Conservation (phyloP, 2,329 filamentous ascomycete species). For the Phaeosphaeria sp. region DNA sequence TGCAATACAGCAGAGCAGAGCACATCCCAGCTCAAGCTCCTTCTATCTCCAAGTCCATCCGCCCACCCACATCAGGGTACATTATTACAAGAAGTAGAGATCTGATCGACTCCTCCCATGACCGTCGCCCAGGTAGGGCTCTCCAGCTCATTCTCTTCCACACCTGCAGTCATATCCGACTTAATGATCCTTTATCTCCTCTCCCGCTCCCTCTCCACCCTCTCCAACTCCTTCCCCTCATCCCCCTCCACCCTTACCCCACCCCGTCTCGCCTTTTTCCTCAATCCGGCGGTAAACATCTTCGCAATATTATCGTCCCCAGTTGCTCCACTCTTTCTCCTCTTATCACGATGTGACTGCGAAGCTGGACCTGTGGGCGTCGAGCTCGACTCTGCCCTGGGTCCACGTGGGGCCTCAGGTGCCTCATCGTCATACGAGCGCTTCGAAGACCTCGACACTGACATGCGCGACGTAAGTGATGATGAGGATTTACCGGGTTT, state of each 20-base stretch:
- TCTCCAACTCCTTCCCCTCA: constrained; percentile 40
- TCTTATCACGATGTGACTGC: constrained; percentile 36
- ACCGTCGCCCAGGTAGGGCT: background rate
- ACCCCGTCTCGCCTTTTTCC: constrained; percentile 43
- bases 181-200: constrained; percentile 14
- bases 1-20: background rate
- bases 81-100: constrained; percentile 22
- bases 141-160: background rate
- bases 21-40: background rate
- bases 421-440: constrained; percentile 34
- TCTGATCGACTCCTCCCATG: background rate
- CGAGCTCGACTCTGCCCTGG: constrained; percentile 21
- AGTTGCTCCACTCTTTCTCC: constrained; percentile 30
- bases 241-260: constrained; percentile 43
- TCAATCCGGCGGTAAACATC: constrained; percentile 35
- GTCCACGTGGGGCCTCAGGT: constrained; percentile 10
- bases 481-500: constrained; percentile 15
- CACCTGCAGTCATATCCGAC: background rate
- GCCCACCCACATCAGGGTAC: constrained; percentile 14
- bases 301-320: constrained; percentile 38
- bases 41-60: background rate
- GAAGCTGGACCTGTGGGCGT: constrained; percentile 37
- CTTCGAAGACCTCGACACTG: constrained; percentile 30
- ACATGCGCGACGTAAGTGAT: constrained; percentile 25
- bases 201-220: constrained; percentile 40